These are phyloP conservation scores for Corymbia maculata DNA, from an alignment of 345 rosid species.

Conservation along the genomic window DNA sequence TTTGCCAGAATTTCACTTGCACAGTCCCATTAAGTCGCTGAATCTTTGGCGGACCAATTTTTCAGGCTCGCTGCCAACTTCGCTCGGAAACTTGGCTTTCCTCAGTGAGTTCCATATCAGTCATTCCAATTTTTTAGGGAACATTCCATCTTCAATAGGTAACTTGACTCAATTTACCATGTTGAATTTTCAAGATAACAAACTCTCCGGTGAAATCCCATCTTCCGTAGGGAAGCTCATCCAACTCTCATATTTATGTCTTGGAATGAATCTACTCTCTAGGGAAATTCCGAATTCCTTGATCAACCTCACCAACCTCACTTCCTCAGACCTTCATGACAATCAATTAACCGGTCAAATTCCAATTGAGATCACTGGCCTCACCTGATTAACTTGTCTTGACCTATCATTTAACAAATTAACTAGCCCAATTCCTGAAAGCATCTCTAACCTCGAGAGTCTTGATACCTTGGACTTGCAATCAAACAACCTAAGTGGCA, in stretches of 20 bases:
- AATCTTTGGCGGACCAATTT: fast-evolving
- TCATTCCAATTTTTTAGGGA: neutral
- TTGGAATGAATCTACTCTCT: neutral
- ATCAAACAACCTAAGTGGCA: neutral
- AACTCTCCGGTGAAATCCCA: neutral
- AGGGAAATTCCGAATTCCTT: neutral
- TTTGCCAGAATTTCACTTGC: slow-evolving; percentile 6
- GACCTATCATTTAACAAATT: neutral
- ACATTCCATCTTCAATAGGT: neutral
- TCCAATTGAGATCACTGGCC: neutral
- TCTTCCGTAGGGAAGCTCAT: neutral
- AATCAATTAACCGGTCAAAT: neutral
- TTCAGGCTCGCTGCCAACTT: too few relatives aligned
- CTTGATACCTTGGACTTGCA: neutral
- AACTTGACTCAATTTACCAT: neutral
- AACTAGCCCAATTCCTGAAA: slow-evolving; percentile 3
- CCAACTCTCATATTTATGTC: neutral
- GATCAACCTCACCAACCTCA: neutral
- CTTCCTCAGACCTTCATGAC: fast-evolving
- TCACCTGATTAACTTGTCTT: neutral
- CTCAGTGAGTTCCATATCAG: too few relatives aligned
- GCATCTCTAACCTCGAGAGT: neutral
- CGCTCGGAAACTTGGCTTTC: too few relatives aligned
- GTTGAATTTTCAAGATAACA: neutral
- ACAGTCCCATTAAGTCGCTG: neutral